Conservation (phyloP, 441 rosid species). For the Eruca vesicaria region DNA sequence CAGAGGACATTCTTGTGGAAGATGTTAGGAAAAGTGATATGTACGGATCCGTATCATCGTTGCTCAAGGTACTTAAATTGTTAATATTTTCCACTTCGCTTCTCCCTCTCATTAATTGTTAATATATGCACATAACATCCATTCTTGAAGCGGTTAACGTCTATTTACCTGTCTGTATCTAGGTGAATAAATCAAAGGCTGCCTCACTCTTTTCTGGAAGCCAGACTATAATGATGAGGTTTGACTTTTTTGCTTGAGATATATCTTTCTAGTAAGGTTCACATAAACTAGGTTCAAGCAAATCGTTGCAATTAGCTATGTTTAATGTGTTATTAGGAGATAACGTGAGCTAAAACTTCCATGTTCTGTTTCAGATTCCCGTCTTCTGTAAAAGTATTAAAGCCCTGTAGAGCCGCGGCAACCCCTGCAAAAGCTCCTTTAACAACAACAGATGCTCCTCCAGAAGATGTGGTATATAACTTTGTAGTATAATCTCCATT, state of each 20-base stretch:
- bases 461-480: constrained; percentile 64
- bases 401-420: constrained; percentile 52
- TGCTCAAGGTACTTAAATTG: constrained; percentile 59
- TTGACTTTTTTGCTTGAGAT: constrained; percentile 10
- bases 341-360: constrained; percentile 16
- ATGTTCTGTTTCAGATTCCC: constrained; percentile 61
- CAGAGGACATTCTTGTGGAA: constrained; percentile 67
- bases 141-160: not conserved
- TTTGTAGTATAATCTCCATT: not conserved
- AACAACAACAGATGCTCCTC: constrained; percentile 37
- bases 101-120: constrained; percentile 5
- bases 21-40: constrained; percentile 84
- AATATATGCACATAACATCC: not conserved
- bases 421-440: constrained; percentile 73
- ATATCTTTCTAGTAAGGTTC: constrained; percentile 8
- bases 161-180: constrained; percentile 25
- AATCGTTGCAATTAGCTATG: not conserved
- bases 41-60: constrained; percentile 84
- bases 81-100: constrained; percentile 14
- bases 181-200: constrained; percentile 82
- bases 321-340: not conserved
- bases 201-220: constrained; percentile 48
- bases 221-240: constrained; percentile 70
- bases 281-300: constrained; percentile 2
- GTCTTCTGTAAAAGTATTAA: constrained; percentile 55